phyloP scores from a whole-genome alignment of 306 rosid genomes.

The Geum urbanum region DNA sequence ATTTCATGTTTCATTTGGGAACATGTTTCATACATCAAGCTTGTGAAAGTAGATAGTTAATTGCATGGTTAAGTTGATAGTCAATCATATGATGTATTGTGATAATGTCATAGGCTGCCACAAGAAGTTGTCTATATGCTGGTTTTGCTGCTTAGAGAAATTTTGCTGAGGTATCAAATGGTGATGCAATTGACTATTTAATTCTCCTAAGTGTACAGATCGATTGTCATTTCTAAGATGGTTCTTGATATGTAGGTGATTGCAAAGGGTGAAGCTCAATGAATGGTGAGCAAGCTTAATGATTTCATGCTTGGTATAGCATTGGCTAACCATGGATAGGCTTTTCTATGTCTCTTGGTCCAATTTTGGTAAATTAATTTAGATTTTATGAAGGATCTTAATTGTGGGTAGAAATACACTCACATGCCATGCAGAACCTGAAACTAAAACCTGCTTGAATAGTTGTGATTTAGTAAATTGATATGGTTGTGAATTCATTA shows the following conservation, averaged over 20 bases:
- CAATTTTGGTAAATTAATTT: background rate
- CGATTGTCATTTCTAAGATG: slow-evolving; percentile 15
- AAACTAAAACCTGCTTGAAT: background rate
- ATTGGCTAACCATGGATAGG: no score
- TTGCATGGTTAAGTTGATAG: no score
- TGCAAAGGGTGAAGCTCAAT: slow-evolving; percentile 98
- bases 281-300: slow-evolving; percentile 91
- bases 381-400: background rate
- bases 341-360: no score
- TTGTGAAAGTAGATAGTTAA: no score
- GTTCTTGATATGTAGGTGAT: slow-evolving; percentile 56
- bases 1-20: no score
- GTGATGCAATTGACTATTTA: background rate
- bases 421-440: background rate
- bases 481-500: background rate
- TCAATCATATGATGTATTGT: background rate
- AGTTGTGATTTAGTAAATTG: background rate
- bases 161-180: slow-evolving; percentile 76
- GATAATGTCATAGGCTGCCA: slow-evolving; percentile 69
- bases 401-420: background rate
- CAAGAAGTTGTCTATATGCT: slow-evolving; percentile 94
- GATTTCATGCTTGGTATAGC: slow-evolving; percentile 35
- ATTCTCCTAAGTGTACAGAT: background rate
- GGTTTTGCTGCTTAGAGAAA: slow-evolving; percentile 98
- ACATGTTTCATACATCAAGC: background rate